These are phyloP conservation scores for Adansonia rubrostipa DNA, from an alignment of 441 rosid species.

Conservation along the genomic window DNA sequence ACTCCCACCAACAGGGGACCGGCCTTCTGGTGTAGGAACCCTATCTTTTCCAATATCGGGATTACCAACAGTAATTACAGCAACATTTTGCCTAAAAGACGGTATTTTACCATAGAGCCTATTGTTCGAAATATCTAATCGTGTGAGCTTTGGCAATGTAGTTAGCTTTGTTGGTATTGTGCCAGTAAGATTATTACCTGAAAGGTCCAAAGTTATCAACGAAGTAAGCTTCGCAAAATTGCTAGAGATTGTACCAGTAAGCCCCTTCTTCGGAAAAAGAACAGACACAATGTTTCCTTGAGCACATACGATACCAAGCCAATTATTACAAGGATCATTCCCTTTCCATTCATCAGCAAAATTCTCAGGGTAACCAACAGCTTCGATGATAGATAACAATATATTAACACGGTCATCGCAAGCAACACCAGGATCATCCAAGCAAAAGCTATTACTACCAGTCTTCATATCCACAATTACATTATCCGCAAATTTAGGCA, in stretches of 20 bases:
- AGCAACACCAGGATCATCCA: conserved; percentile 38
- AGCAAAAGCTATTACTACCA: conserved; percentile 53
- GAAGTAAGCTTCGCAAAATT: conserved; percentile 44
- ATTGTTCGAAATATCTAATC: conserved; percentile 63
- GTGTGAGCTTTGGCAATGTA: conserved; percentile 43
- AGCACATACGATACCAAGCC: conserved; percentile 60
- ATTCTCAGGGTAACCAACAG: conserved; percentile 47
- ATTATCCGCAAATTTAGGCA: conserved; percentile 43
- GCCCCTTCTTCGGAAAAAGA: conserved; percentile 38
- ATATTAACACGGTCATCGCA: conserved; percentile 53
- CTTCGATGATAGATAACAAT: conserved; percentile 48
- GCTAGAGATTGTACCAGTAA: conserved; percentile 53
- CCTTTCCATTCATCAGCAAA: conserved; percentile 60
- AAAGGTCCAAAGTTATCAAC: conserved; percentile 47
- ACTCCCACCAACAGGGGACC: conserved; percentile 12
- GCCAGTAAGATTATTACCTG: conserved; percentile 50
- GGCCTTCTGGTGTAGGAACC: neutral
- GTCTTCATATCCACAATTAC: conserved; percentile 42
- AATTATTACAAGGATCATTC: conserved; percentile 55
- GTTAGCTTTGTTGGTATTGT: conserved; percentile 57
- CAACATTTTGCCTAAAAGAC: conserved; percentile 34
- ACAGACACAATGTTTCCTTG: conserved; percentile 45
- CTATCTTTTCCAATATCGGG: conserved; percentile 37
- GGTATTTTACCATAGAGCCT: conserved; percentile 51
- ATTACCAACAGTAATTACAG: conserved; percentile 44